Evolutionary conservation across 83 land plant species (phyloP).

Genomic region (Isoetes engelmannii): DNA sequence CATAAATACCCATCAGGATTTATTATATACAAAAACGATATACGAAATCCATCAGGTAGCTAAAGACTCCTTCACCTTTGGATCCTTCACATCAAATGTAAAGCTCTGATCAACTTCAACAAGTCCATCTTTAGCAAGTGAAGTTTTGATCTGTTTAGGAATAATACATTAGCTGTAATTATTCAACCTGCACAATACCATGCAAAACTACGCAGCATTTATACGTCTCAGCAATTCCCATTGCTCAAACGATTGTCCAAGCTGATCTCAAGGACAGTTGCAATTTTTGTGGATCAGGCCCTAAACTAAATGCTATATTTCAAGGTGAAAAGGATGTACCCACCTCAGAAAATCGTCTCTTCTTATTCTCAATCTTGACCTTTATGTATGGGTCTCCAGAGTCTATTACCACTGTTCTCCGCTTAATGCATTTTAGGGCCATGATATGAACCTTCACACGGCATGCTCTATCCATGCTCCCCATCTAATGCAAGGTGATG

Average conservation of each 20-base stretch:
- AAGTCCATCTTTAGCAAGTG: slow-evolving; percentile 28
- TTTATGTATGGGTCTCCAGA: slow-evolving; percentile 27
- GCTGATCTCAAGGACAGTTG: not conserved
- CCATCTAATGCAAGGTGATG: slow-evolving; percentile 24
- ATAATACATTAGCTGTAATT: not conserved
- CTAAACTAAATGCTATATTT: not conserved
- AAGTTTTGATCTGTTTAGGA: slow-evolving; percentile 19
- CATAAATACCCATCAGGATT: not conserved
- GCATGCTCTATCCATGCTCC: slow-evolving; percentile 43
- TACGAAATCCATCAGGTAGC: not conserved
- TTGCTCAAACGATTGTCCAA: not conserved
- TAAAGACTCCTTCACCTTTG: slow-evolving; percentile 24
- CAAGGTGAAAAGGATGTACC: slow-evolving; percentile 12
- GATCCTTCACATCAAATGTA: slow-evolving; percentile 44
- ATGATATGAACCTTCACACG: slow-evolving; percentile 33
- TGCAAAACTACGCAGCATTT: not conserved
- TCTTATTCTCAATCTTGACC: slow-evolving; percentile 29
- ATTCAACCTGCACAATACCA: slow-evolving; percentile 1
- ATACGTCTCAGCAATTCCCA: not conserved
- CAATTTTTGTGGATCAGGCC: not conserved
- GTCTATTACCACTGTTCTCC: slow-evolving; percentile 15
- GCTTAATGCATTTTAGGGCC: slow-evolving; percentile 30
- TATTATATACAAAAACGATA: not conserved
- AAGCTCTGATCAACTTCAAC: slow-evolving; percentile 40
- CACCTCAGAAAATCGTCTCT: slow-evolving; percentile 28